Conservation (phyloP, 2,329 filamentous ascomycete genomes). For the Ceratocystis diversiconidia region DNA sequence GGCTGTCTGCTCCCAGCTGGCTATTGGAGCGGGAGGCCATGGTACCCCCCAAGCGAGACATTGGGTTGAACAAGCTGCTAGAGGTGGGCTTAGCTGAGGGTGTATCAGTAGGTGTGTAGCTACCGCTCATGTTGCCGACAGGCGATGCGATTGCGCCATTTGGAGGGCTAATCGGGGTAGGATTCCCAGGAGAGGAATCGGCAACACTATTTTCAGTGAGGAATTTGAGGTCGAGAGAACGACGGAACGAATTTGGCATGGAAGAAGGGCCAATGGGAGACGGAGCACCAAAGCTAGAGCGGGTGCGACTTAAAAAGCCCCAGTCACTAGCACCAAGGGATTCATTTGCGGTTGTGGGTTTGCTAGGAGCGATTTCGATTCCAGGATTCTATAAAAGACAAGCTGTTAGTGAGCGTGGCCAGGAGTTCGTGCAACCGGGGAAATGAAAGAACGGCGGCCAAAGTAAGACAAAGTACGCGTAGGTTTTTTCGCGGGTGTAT, state of each 20-base stretch:
- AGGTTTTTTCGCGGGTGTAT: not conserved
- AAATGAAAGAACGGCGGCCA: not conserved
- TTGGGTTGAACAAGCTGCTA: slow-evolving; percentile 13
- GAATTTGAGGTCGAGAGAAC: slow-evolving; percentile 44
- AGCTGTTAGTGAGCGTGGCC: not conserved
- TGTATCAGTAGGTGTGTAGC: slow-evolving; percentile 8
- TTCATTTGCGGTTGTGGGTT: slow-evolving; percentile 26
- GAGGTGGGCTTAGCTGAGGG: not conserved
- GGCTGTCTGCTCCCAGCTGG: slow-evolving; percentile 12
- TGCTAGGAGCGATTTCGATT: slow-evolving; percentile 26
- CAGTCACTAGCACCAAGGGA: slow-evolving; percentile 26
- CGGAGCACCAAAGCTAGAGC: slow-evolving; percentile 11
- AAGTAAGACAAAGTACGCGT: slow-evolving; percentile 5
- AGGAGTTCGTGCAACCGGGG: not conserved
- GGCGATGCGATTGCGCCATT: slow-evolving; percentile 14
- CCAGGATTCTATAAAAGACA: slow-evolving; percentile 1
- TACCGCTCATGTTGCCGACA: slow-evolving; percentile 12
- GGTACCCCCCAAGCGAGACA: slow-evolving; percentile 12
- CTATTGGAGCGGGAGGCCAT: slow-evolving; percentile 12
- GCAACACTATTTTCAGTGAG: slow-evolving; percentile 30
- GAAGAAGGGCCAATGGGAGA: slow-evolving; percentile 15
- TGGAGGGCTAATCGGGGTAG: slow-evolving; percentile 17
- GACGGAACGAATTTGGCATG: slow-evolving; percentile 29
- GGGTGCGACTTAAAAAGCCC: slow-evolving; percentile 12
- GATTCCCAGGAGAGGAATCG: slow-evolving; percentile 6